Percentiles rank a stretch among this genome's conserved stretches.
phyloP scores from a whole-genome alignment of 257 asterid genomes.

The Osmanthus fragrans region DNA sequence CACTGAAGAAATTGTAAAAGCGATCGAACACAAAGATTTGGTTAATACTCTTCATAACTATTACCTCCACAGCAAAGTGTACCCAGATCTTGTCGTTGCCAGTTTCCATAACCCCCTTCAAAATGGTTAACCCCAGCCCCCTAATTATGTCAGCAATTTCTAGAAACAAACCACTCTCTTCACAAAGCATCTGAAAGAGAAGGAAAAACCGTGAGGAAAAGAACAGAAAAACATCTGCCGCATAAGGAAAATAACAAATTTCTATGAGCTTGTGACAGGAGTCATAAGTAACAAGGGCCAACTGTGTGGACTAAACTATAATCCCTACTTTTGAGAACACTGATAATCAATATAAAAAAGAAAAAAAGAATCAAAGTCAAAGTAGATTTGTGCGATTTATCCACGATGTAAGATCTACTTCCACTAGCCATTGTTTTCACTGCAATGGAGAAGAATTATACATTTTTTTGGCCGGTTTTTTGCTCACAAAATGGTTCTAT shows the following conservation, averaged over 20 bases:
- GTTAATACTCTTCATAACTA: neutral
- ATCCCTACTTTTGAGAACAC: neutral
- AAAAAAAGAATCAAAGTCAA: no score
- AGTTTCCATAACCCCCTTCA: conserved; percentile 79
- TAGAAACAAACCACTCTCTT: conserved; percentile 63
- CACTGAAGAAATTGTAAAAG: neutral
- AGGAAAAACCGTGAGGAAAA: neutral
- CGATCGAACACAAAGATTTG: neutral
- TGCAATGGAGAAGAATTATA: no score
- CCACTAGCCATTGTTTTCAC: neutral
- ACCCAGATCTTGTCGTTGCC: conserved; percentile 71
- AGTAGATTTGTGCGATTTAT: neutral
- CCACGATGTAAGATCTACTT: no score
- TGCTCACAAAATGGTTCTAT: no score
- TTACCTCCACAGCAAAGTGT: conserved; percentile 76
- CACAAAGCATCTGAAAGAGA: conserved; percentile 69
- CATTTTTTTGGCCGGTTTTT: no score
- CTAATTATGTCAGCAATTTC: conserved; percentile 79
- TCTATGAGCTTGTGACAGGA: neutral
- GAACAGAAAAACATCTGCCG: neutral
- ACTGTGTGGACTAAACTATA: neutral
- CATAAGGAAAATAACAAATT: neutral
- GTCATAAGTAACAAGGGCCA: neutral
- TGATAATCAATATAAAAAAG: no score
- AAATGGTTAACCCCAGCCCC: conserved; percentile 72